A percentile compares a stretch with the other conserved stretches of the same genome.
Evolutionary conservation across 2,329 filamentous ascomycete genomes (phyloP).

Genomic region (Pyrenochaeta sp.): DNA sequence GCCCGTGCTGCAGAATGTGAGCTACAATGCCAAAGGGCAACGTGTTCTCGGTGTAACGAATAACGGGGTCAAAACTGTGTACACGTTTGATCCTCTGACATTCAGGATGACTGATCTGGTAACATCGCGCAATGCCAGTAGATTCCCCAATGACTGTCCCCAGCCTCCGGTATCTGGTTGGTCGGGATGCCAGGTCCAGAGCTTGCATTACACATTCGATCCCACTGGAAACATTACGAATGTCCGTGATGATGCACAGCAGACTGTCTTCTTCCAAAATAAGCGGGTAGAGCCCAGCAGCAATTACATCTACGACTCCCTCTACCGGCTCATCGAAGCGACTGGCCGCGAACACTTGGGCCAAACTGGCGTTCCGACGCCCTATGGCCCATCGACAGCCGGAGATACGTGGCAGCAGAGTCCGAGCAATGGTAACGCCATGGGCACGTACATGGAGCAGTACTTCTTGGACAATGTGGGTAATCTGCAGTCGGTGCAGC

Average conservation of each 20-base stretch:
- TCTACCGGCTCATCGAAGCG: slow-evolving; percentile 9
- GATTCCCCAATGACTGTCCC: no score
- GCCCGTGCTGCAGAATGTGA: no score
- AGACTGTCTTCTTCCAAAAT: slow-evolving; percentile 32
- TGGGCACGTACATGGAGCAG: background rate
- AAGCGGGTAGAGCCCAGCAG: slow-evolving; percentile 15
- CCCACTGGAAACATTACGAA: slow-evolving; percentile 18
- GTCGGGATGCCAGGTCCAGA: slow-evolving; percentile 8
- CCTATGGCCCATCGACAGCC: background rate
- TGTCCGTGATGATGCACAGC: slow-evolving; percentile 23
- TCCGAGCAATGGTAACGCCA: slow-evolving; percentile 1
- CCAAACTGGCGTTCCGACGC: background rate
- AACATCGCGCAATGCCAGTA: no score
- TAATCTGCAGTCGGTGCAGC: slow-evolving; percentile 10
- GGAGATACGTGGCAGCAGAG: background rate
- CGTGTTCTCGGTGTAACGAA: no score
- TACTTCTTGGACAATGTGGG: slow-evolving; percentile 22
- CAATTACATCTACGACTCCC: slow-evolving; percentile 10
- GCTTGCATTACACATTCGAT: slow-evolving; percentile 29
- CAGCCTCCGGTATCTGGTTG: no score
- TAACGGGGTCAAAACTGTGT: no score
- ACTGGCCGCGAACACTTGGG: slow-evolving; percentile 13
- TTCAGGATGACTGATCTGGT: no score
- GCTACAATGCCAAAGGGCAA: no score
- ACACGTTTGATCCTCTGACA: no score